Percentiles rank a stretch among this genome's conserved stretches.
Conservation (phyloP, 2,329 filamentous ascomycete species). For the Boeremia lycopersici region DNA sequence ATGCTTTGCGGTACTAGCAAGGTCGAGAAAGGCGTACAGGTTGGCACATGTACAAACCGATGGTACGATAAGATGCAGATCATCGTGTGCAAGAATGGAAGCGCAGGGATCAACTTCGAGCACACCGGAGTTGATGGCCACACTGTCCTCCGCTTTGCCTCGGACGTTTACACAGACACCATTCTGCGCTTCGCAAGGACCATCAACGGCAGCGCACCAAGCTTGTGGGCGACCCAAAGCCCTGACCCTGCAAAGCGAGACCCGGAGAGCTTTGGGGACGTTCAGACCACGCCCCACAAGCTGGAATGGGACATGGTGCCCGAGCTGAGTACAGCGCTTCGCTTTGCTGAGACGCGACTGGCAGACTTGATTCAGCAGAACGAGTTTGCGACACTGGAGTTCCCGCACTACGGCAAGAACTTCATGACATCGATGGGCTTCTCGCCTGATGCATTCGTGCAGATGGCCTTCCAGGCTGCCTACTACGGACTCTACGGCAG, state of each 20-base stretch:
- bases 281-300: slow-evolving; percentile 92
- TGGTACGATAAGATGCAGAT: slow-evolving; percentile 99
- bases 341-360: slow-evolving; percentile 92
- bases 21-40: slow-evolving; percentile 90
- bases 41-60: slow-evolving; percentile 95
- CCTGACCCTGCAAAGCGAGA: slow-evolving; percentile 93
- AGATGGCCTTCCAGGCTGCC: slow-evolving; percentile 98
- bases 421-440: slow-evolving; percentile 98
- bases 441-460: slow-evolving; percentile 95
- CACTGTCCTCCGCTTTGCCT: slow-evolving; percentile 93
- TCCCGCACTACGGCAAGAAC: slow-evolving; percentile 88
- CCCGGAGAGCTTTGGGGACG: slow-evolving; percentile 88
- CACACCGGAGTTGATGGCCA: slow-evolving; percentile 98
- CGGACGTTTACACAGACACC: slow-evolving; percentile 95
- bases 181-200: slow-evolving; percentile 93
- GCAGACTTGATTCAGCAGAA: slow-evolving; percentile 96
- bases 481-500: slow-evolving; percentile 97
- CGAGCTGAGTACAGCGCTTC: slow-evolving; percentile 85
- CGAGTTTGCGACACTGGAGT: slow-evolving; percentile 92
- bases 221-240: slow-evolving; percentile 86
- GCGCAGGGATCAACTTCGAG: slow-evolving; percentile 98
- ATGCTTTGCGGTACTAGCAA: slow-evolving; percentile 97
- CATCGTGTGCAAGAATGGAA: slow-evolving; percentile 98
- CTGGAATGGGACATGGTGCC: slow-evolving; percentile 97
- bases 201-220: slow-evolving; percentile 92